phyloP scores from a whole-genome alignment of 768 basidiomycete genomes.

The Favolaschia claudopus region DNA sequence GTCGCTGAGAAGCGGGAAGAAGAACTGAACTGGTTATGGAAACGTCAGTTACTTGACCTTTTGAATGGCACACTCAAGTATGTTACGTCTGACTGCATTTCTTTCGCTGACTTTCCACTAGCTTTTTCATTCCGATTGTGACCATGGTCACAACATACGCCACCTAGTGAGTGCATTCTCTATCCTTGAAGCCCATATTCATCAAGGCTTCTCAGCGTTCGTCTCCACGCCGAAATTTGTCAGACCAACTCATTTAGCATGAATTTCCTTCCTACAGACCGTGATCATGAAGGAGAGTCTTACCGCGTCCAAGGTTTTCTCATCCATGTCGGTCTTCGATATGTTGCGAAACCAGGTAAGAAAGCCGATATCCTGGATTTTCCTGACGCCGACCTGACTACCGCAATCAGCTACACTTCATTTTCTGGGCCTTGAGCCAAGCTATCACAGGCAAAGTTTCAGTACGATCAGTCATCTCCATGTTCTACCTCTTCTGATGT shows the following conservation, averaged over 20 bases:
- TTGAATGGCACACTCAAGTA: slow-evolving; percentile 55
- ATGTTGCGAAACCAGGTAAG: slow-evolving; percentile 61
- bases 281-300: slow-evolving; percentile 50
- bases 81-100: slow-evolving; percentile 19
- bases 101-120: slow-evolving; percentile 29
- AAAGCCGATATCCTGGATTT: slow-evolving; percentile 39
- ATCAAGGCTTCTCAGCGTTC: too few species aligned
- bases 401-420: slow-evolving; percentile 13
- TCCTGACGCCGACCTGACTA: not conserved
- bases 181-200: too few species aligned
- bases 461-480: not conserved
- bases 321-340: slow-evolving; percentile 67
- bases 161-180: slow-evolving; percentile 18
- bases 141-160: slow-evolving; percentile 72
- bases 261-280: slow-evolving; percentile 35
- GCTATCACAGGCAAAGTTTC: slow-evolving; percentile 57
- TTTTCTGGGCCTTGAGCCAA: slow-evolving; percentile 27
- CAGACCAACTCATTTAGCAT: too few species aligned
- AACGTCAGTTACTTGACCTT: slow-evolving; percentile 55
- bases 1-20: slow-evolving; percentile 66
- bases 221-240: too few species aligned
- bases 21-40: slow-evolving; percentile 64
- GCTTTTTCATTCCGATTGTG: slow-evolving; percentile 65
- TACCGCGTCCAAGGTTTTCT: slow-evolving; percentile 54
- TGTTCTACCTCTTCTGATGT: too few species aligned